These are phyloP conservation scores for Silybum marianum DNA, from an alignment of 129 eudicot genomes.

Conservation along the genomic window DNA sequence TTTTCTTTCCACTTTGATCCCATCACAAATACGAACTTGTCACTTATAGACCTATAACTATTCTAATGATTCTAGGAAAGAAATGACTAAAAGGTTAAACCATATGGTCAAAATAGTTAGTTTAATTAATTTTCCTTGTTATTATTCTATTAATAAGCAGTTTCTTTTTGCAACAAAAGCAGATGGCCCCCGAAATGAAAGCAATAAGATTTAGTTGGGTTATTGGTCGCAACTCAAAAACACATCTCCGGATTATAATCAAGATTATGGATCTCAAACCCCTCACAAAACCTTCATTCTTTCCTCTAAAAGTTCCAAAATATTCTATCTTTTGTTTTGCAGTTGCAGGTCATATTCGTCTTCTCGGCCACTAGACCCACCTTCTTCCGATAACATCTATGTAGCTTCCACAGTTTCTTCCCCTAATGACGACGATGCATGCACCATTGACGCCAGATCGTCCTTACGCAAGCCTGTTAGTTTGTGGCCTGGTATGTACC, in stretches of 20 bases:
- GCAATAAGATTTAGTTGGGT: slow-evolving; percentile 3
- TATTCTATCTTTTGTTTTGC: neutral
- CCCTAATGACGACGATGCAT: slow-evolving; percentile 31
- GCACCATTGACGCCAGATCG: slow-evolving; percentile 66
- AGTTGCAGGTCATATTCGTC: slow-evolving; percentile 41
- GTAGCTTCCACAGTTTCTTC: slow-evolving; percentile 34
- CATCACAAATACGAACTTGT: too few relatives aligned
- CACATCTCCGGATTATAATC: neutral
- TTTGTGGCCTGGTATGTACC: slow-evolving; percentile 96
- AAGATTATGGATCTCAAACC: neutral
- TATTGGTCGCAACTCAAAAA: neutral
- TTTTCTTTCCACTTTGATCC: too few relatives aligned
- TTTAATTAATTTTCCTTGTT: too few relatives aligned
- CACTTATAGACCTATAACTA: too few relatives aligned
- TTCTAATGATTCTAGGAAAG: too few relatives aligned
- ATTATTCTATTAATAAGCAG: too few relatives aligned
- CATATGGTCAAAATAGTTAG: too few relatives aligned
- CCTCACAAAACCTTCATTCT: neutral
- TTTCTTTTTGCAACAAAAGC: too few relatives aligned
- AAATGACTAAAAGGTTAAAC: too few relatives aligned
- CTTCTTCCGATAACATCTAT: slow-evolving; percentile 23
- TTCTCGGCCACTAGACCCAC: slow-evolving; percentile 15
- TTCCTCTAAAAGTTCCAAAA: neutral
- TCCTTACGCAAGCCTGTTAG: slow-evolving; percentile 82
- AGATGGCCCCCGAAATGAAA: neutral